These are phyloP conservation scores for Coemansia sp. DNA, from an alignment of 192 early-diverging fungal species.

Conservation along the genomic window DNA sequence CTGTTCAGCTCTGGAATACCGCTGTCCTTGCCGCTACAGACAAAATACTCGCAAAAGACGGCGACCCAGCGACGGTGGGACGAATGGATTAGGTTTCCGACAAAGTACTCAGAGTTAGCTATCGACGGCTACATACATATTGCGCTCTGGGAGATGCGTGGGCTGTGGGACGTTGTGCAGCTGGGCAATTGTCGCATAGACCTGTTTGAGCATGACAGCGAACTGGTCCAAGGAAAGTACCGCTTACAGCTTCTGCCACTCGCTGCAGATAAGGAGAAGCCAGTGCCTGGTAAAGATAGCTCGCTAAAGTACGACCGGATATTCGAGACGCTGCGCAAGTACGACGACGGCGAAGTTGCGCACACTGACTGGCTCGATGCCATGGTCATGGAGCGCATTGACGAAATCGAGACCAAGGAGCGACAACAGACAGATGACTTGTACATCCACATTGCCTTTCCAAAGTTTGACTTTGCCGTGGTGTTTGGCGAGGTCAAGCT, in stretches of 20 bases:
- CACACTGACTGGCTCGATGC: constrained; percentile 92
- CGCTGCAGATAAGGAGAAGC: neutral
- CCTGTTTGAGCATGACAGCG: constrained; percentile 84
- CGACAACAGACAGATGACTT: constrained; percentile 60
- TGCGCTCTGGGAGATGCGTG: constrained; percentile 79
- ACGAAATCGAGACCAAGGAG: constrained; percentile 67
- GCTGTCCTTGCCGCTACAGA: constrained; percentile 47
- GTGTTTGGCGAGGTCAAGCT: constrained; percentile 78
- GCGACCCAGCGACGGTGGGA: constrained; percentile 65
- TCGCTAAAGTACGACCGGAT: constrained; percentile 68
- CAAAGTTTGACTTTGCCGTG: constrained; percentile 97
- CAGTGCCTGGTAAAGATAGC: constrained; percentile 44
- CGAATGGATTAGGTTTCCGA: constrained; percentile 90
- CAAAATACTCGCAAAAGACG: constrained; percentile 34
- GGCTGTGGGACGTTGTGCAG: constrained; percentile 71
- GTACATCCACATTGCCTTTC: constrained; percentile 87
- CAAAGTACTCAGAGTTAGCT: constrained; percentile 86
- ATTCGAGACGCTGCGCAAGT: constrained; percentile 81
- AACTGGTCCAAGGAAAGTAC: constrained; percentile 84
- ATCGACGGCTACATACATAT: constrained; percentile 69
- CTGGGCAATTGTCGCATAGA: constrained; percentile 77
- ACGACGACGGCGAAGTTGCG: constrained; percentile 87
- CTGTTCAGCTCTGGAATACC: constrained; percentile 52
- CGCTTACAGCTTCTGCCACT: constrained; percentile 56
- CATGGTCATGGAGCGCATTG: constrained; percentile 86